Conservation (phyloP, 805 yeast genomes). For the Lipomyces lipofer region DNA sequence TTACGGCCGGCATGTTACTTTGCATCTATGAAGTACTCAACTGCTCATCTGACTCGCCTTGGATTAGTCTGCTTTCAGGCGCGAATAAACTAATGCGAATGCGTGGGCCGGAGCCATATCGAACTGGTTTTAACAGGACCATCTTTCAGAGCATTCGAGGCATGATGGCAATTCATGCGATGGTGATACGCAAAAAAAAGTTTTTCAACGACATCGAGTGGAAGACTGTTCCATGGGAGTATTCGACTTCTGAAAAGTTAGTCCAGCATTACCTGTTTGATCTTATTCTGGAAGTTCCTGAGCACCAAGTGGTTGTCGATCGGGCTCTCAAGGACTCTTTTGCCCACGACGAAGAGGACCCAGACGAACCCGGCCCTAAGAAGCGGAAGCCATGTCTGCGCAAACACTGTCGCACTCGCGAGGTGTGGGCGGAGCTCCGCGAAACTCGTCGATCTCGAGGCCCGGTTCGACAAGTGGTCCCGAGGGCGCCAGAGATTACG, state of each 20-base stretch:
- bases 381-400: conserved; percentile 1
- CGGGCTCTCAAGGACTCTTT: conserved; percentile 4
- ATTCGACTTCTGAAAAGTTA: neutral
- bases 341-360: neutral
- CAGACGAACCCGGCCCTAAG: neutral
- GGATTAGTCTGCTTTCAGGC: conserved; percentile 6
- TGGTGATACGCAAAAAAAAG: neutral
- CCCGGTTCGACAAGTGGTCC: conserved; percentile 1
- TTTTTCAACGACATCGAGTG: conserved; percentile 1
- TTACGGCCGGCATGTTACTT: conserved; percentile 6
- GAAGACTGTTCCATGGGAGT: conserved; percentile 10
- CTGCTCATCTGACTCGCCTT: neutral
- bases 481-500: neutral
- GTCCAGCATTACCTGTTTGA: conserved; percentile 2
- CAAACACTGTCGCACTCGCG: neutral
- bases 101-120: conserved; percentile 10
- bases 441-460: conserved; percentile 4
- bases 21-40: conserved; percentile 8
- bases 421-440: neutral
- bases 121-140: neutral
- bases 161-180: neutral
- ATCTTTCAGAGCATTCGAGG: conserved; percentile 3
- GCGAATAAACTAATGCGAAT: conserved; percentile 2
- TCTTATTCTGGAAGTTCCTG: conserved; percentile 11
- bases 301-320: conserved; percentile 2